Conservation (phyloP, 2,329 filamentous ascomycete species). For the Fusarium sp. region DNA sequence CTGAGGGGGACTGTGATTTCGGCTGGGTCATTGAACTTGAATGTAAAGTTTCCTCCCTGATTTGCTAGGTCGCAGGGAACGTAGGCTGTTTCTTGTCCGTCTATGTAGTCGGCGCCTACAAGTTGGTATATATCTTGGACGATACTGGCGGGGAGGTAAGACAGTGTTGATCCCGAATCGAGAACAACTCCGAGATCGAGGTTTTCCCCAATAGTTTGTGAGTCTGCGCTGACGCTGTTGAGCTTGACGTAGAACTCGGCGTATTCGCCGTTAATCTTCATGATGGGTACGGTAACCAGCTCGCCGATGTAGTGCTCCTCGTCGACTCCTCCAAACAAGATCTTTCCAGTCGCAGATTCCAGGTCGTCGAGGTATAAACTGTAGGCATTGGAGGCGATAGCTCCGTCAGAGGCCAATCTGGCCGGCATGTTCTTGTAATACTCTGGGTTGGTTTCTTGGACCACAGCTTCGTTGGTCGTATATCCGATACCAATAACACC, state of each 20-base stretch:
- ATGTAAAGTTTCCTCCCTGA: constrained; percentile 59
- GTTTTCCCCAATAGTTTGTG: constrained; percentile 57
- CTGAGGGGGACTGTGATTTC: constrained; percentile 67
- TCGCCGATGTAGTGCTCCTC: constrained; percentile 71
- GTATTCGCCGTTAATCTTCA: constrained; percentile 64
- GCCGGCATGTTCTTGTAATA: constrained; percentile 78
- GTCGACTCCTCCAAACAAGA: constrained; percentile 83
- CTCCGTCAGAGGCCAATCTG: constrained; percentile 69
- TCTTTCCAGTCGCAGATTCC: constrained; percentile 71
- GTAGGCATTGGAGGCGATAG: constrained; percentile 76
- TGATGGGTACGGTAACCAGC: constrained; percentile 75
- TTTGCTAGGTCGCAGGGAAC: constrained; percentile 68
- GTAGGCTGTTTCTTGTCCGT: constrained; percentile 66
- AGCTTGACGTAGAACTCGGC: constrained; percentile 77
- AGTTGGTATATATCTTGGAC: constrained; percentile 66
- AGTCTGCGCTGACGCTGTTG: constrained; percentile 66
- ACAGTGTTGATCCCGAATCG: constrained; percentile 77
- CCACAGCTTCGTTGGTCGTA: constrained; percentile 79
- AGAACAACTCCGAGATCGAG: constrained; percentile 73
- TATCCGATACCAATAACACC: constrained; percentile 92
- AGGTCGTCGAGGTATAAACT: constrained; percentile 83
- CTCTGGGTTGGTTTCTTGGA: constrained; percentile 64
- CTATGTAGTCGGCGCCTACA: constrained; percentile 70
- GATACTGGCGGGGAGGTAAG: constrained; percentile 72
- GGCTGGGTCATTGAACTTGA: constrained; percentile 64